Evolutionary conservation across 805 yeast species (phyloP).

Genomic region (Metschnikowia koreensis): DNA sequence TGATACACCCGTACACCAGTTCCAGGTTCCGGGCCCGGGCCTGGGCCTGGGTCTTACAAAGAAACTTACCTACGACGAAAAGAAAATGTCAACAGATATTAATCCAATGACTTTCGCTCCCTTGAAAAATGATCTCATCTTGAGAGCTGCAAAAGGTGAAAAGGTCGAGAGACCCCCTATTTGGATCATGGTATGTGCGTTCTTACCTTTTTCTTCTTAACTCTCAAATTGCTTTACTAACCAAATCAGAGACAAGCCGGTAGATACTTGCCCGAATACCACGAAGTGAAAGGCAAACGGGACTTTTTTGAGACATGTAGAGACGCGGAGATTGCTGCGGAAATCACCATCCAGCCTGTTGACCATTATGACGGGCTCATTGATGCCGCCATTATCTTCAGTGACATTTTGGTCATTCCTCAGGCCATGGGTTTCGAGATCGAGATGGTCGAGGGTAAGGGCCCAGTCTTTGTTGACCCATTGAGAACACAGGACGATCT

Average conservation of each 20-base stretch:
- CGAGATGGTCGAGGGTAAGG: constrained; percentile 89
- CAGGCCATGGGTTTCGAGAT: constrained; percentile 98
- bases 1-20: constrained; percentile 11
- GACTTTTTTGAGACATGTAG: constrained; percentile 96
- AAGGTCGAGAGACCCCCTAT: constrained; percentile 94
- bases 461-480: constrained; percentile 91
- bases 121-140: constrained; percentile 82
- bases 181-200: constrained; percentile 77
- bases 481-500: constrained; percentile 72
- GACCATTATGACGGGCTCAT: constrained; percentile 84
- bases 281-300: constrained; percentile 75
- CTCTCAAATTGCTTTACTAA: constrained; percentile 8
- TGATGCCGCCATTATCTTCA: constrained; percentile 96
- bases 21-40: not conserved
- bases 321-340: constrained; percentile 91
- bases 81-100: not conserved
- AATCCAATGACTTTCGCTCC: constrained; percentile 57
- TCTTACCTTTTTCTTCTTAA: not conserved
- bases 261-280: constrained; percentile 87
- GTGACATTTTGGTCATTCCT: constrained; percentile 93
- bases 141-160: constrained; percentile 90
- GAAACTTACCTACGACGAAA: not conserved
- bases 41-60: not conserved
- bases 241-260: constrained; percentile 82
- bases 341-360: constrained; percentile 92